Base-by-base conservation (phyloP, 129 eudicot species). In the Tagetes patula region DNA sequence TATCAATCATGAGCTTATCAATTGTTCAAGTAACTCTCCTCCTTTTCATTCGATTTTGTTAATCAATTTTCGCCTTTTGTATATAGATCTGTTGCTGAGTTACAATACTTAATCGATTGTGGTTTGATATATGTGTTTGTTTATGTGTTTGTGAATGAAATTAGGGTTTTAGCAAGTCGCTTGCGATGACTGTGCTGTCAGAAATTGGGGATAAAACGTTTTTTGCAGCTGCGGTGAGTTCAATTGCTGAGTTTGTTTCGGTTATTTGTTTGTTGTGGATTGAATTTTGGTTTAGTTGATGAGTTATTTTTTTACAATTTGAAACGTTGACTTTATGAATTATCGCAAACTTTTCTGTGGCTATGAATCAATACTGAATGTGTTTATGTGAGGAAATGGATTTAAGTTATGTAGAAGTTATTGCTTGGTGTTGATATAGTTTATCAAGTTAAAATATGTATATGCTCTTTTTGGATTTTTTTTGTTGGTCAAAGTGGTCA, bases 161-260 rank as follows among this genome's bases (percentile, higher is more conserved):
- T 60, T 53, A 92, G 97, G 97, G 97, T 7, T 92, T 92, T 66
- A 82, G 93, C 39, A 92, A 92, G 86, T 92, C 98, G 45, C 85
- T 92, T 75, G 98, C 95, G 11, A 92, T 92, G 98, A 92, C 96
- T 40, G 89, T 92, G 76, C 84, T 92, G 6, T 92, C 98, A n/a
- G 98, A 92, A 87, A 92, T 92, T 69, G 98, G 98, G 1, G 98
- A 92, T 77, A 92, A 92, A 81, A 92, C 98, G 0, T 92, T 92
- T 84, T 85, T 92, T 36, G 98, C 98, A 14, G 98, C 98, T 76
- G 96, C 97, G 73, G 97, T 92, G 41, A 87, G 96, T 69, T 79
- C 34, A 33, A 52, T 79, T 49, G 42, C 71, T 69, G 3, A 7
- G 10, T 3, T 43, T 6, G 9, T 31, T 27, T 11, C 38, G 5